A percentile compares a stretch with the other conserved stretches of the same genome.
phyloP scores from a whole-genome alignment of 306 rosid species.

The Purshia tridentata region DNA sequence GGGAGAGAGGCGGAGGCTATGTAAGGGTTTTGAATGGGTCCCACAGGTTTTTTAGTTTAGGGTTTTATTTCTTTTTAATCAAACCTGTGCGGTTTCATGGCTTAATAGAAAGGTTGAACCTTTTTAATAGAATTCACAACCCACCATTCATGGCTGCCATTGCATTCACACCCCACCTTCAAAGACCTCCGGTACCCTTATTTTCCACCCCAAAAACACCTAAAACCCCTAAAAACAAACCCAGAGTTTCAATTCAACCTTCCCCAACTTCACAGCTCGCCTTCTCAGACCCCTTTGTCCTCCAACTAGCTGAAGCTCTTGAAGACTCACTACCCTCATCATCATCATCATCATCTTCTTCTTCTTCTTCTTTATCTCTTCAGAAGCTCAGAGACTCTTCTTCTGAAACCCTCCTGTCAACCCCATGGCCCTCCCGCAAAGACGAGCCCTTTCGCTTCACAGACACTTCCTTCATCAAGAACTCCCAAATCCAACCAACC shows the following conservation, averaged over 20 bases:
- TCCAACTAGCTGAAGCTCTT: constrained; percentile 81
- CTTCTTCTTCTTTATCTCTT: constrained; percentile 41
- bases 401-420: constrained; percentile 62
- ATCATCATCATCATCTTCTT: constrained; percentile 32
- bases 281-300: constrained; percentile 75
- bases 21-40: no score
- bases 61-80: not conserved
- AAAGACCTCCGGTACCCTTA: constrained; percentile 31
- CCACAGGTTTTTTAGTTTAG: not conserved
- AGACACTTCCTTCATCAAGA: constrained; percentile 69
- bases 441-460: constrained; percentile 93
- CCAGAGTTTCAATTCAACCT: constrained; percentile 38
- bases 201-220: constrained; percentile 6
- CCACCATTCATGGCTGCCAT: constrained; percentile 42
- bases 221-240: constrained; percentile 28
- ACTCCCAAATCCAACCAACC: constrained; percentile 62
- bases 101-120: not conserved
- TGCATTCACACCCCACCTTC: constrained; percentile 43
- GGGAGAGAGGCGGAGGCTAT: not conserved
- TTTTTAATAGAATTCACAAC: not conserved
- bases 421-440: constrained; percentile 86
- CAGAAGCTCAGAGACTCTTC: constrained; percentile 67
- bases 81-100: no score
- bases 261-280: constrained; percentile 33
- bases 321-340: constrained; percentile 70